phyloP scores from a whole-genome alignment of 305 asterid genomes.

The Fraxinus floribunda region DNA sequence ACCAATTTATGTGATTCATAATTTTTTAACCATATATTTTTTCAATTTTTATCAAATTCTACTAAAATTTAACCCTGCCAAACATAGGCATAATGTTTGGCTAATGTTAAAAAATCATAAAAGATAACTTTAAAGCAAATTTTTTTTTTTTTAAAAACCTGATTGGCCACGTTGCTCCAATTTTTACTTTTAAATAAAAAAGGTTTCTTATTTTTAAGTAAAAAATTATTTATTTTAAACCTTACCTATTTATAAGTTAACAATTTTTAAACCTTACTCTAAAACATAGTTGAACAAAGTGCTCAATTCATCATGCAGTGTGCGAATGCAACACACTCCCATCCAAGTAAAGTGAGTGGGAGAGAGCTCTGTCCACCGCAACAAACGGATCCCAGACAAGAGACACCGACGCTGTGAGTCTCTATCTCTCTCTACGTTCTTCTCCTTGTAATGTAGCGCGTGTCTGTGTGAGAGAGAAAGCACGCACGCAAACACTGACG shows the following conservation, averaged over 20 bases:
- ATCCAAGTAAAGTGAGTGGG: not conserved
- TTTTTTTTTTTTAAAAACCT: too few species aligned
- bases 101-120: not conserved
- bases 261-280: not conserved
- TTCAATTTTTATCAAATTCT: too few species aligned
- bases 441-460: not conserved
- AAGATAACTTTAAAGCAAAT: not conserved
- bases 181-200: too few species aligned
- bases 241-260: too few species aligned
- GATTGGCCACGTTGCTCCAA: not conserved
- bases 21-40: too few species aligned
- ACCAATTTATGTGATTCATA: too few species aligned
- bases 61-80: too few species aligned
- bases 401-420: not conserved
- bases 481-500: not conserved
- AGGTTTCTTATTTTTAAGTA: too few species aligned
- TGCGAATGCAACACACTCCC: too few species aligned
- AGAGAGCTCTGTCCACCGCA: not conserved
- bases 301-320: not conserved
- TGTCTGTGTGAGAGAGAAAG: not conserved
- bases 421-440: not conserved
- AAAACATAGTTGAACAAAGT: not conserved
- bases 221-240: too few species aligned
- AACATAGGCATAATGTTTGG: not conserved
- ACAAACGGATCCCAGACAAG: not conserved